phyloP scores from a whole-genome alignment of 345 rosid species.

The Rhodamnia rubescens region DNA sequence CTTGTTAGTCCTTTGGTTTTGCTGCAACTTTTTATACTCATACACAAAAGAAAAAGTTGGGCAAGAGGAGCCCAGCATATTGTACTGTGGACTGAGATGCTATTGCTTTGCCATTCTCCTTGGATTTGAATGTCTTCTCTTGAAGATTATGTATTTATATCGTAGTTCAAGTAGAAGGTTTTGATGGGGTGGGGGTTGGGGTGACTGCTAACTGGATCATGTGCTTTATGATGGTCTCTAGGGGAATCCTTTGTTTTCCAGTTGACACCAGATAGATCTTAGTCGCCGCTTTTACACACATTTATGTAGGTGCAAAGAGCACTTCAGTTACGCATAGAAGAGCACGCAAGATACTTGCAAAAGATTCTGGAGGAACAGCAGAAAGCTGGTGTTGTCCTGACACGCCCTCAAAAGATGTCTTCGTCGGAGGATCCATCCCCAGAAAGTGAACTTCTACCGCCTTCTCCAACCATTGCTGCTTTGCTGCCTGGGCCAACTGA shows the following conservation, averaged over 20 bases:
- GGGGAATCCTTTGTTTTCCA: not conserved
- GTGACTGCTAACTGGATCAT: not conserved
- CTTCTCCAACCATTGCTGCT: slow-evolving; percentile 9
- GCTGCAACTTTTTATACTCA: not conserved
- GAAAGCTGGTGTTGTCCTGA: slow-evolving; percentile 40
- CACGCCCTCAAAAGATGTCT: slow-evolving; percentile 27
- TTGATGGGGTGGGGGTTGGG: too few species aligned
- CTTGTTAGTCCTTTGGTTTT: not conserved
- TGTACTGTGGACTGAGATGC: not conserved
- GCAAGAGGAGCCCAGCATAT: not conserved
- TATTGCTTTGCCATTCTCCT: not conserved
- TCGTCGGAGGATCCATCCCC: slow-evolving; percentile 9
- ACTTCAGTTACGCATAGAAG: slow-evolving; percentile 83
- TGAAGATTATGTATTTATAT: not conserved
- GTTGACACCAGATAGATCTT: not conserved
- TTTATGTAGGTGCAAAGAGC: slow-evolving; percentile 48
- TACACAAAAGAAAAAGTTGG: not conserved
- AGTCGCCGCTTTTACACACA: not conserved
- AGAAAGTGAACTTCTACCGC: slow-evolving; percentile 2
- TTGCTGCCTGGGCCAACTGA: not conserved
- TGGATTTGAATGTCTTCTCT: not conserved
- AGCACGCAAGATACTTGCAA: slow-evolving; percentile 76
- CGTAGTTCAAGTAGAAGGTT: not conserved
- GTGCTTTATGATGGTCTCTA: not conserved
- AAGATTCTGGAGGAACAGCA: slow-evolving; percentile 78